Conservation (phyloP, 257 asterid genomes). For the Nicotiana tabacum region DNA sequence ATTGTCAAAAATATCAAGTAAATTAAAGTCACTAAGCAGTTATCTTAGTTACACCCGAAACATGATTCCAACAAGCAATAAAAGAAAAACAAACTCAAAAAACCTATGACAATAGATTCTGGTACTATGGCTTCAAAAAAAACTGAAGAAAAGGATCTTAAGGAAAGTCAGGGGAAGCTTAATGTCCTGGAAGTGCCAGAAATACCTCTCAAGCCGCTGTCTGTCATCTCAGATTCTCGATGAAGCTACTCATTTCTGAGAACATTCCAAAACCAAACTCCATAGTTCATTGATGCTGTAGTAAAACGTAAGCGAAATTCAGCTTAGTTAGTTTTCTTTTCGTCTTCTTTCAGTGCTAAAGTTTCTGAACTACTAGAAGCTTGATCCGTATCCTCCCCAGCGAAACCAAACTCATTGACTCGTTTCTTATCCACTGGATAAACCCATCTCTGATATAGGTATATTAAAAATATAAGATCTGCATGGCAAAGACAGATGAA, state of each 20-base stretch:
- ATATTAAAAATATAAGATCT: slow-evolving; percentile 91
- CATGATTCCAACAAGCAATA: neutral
- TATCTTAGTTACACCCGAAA: neutral
- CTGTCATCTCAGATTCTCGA: neutral
- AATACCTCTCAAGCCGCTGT: neutral
- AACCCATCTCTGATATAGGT: slow-evolving; percentile 76
- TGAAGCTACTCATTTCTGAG: neutral
- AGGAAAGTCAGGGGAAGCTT: neutral
- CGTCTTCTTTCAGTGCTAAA: slow-evolving; percentile 45
- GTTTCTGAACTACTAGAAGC: slow-evolving; percentile 27
- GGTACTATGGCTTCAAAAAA: neutral
- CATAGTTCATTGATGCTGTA: neutral
- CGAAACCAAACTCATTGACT: slow-evolving; percentile 88
- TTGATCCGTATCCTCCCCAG: slow-evolving; percentile 72
- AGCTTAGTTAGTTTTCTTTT: slow-evolving; percentile 81
- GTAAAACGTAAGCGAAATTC: neutral
- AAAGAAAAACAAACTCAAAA: neutral
- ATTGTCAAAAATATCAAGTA: neutral
- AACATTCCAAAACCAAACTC: neutral
- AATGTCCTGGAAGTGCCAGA: slow-evolving; percentile 1
- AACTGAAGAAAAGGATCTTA: neutral
- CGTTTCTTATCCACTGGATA: slow-evolving; percentile 94
- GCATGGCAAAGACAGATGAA: slow-evolving; percentile 28
- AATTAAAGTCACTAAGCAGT: neutral
- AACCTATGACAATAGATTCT: neutral